A percentile compares a stretch with the other conserved stretches of the same genome.
phyloP scores from a whole-genome alignment of 345 rosid species.

The Theobroma cacao region DNA sequence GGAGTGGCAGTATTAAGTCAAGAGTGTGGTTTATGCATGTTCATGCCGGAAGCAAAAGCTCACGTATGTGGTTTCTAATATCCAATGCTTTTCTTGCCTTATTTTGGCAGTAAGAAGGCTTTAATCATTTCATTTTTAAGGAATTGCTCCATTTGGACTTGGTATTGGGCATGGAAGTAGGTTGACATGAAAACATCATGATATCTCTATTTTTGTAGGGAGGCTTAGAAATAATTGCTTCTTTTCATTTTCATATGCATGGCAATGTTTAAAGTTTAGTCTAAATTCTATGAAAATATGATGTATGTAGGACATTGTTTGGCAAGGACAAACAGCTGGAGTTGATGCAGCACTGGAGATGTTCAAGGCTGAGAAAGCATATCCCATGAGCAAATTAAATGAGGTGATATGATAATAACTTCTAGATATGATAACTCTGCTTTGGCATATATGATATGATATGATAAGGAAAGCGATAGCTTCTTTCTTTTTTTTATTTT shows the following conservation, averaged over 20 bases:
- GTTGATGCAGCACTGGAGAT: constrained; percentile 73
- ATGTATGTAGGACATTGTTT: constrained; percentile 63
- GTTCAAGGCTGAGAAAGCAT: constrained; percentile 87
- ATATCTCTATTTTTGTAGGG: not conserved
- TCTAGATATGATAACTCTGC: not conserved
- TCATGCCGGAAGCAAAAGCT: constrained; percentile 85
- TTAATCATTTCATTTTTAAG: not conserved
- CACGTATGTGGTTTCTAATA: constrained; percentile 45
- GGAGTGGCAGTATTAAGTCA: constrained; percentile 79
- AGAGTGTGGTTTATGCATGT: constrained; percentile 92
- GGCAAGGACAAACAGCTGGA: constrained; percentile 95
- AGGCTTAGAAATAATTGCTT: not conserved
- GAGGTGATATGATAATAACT: constrained; percentile 46
- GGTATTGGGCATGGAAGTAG: not conserved
- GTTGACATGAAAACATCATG: not conserved
- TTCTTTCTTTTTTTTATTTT: constrained; percentile 5
- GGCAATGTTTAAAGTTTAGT: constrained; percentile 1
- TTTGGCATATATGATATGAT: not conserved
- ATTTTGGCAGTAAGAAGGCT: not conserved
- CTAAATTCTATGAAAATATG: not conserved
- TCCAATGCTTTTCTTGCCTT: not conserved
- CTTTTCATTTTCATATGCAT: not conserved
- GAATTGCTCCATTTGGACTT: not conserved
- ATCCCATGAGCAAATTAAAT: constrained; percentile 60
- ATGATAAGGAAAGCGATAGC: not conserved